These are phyloP conservation scores for Fusarium denticulatum DNA, from an alignment of 2,329 filamentous ascomycete genomes.

Conservation along the genomic window DNA sequence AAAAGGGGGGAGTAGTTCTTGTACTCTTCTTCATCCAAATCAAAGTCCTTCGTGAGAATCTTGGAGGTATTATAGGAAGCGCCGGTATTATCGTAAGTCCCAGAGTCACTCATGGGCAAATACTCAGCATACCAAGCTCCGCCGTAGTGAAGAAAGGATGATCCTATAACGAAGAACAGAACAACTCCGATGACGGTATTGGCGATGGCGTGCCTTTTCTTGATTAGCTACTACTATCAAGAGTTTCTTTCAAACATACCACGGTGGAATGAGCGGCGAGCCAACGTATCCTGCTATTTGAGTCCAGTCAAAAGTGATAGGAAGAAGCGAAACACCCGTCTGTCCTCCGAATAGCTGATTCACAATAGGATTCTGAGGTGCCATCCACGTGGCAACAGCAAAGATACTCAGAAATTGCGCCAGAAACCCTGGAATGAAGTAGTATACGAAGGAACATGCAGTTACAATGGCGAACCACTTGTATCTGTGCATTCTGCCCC, in stretches of 20 bases:
- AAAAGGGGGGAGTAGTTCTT: conserved; percentile 74
- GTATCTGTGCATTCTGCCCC: conserved; percentile 73
- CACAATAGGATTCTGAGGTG: conserved; percentile 72
- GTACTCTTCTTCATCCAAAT: conserved; percentile 71
- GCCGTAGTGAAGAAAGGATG: conserved; percentile 70
- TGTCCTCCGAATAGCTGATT: conserved; percentile 79
- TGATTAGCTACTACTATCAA: neutral
- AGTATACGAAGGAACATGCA: conserved; percentile 68
- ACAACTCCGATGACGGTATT: conserved; percentile 77
- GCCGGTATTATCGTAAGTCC: conserved; percentile 77
- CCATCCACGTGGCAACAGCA: conserved; percentile 77
- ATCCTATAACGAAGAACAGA: conserved; percentile 70
- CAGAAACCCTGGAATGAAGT: conserved; percentile 75
- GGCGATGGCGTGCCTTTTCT: conserved; percentile 71
- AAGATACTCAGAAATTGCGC: conserved; percentile 76
- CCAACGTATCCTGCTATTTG: conserved; percentile 75
- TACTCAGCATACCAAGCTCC: conserved; percentile 72
- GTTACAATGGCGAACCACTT: conserved; percentile 71
- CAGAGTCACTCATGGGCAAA: conserved; percentile 75
- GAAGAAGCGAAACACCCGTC: conserved; percentile 73
- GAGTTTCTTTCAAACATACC: conserved; percentile 52
- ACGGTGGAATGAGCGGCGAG: conserved; percentile 75
- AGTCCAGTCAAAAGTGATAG: conserved; percentile 82
- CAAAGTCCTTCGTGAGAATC: conserved; percentile 70
- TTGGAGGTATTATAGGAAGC: conserved; percentile 69